Base-by-base conservation (phyloP, 108 stramenopile species). In the Skeletonema menzelii region DNA sequence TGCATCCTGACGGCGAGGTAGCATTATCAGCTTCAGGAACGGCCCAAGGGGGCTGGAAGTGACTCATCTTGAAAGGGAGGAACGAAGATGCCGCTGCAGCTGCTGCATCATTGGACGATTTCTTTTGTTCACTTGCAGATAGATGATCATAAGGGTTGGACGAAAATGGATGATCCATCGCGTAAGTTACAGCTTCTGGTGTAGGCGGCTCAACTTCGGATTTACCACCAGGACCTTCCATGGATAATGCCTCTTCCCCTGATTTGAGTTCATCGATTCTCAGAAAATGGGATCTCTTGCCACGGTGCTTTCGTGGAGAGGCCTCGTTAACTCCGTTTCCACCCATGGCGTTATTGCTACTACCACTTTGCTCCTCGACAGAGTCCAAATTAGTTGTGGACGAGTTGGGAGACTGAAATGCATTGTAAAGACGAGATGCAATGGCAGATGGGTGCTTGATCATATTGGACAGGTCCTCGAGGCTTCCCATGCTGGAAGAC, bases 91-190 rank as follows among this genome's bases (percentile, higher is more conserved):
- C n/a, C 1, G 49, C 49, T 22, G 19, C 8, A 8, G 40, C 15
- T n/a, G 15, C 40, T 57, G 65, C 26, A 57, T 55, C 49, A 0
- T 56, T 27, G 56, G 55, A 53, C 22, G 55, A 65, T 27, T 27
- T 26, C 27, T 58, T 53, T 7, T 53, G 49, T 7, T 53, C 20
- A 53, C 22, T 44, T 5, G 65, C 20, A 2, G 72, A 40, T 30
- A 75, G 44, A 60, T 88, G 80, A 64, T 82, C 88, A 49, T 88
- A 88, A 15, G 88, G 86, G 67, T 84, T 86, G 10, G 82, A 65
- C 15, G 82, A 77, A 34, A 75, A 22, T 15, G 82, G 78, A 19
- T 59, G 63, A 4, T 76, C 62, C 67, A 65, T 77, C 20, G 68
- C 79, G 17, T 72, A 44, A 27, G 47, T n/a, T n/a, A 59, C 34